A percentile compares a stretch with the other conserved stretches of the same genome.
Conservation (phyloP, 1,139 yeast species). For the Yamadazyma siamensis region DNA sequence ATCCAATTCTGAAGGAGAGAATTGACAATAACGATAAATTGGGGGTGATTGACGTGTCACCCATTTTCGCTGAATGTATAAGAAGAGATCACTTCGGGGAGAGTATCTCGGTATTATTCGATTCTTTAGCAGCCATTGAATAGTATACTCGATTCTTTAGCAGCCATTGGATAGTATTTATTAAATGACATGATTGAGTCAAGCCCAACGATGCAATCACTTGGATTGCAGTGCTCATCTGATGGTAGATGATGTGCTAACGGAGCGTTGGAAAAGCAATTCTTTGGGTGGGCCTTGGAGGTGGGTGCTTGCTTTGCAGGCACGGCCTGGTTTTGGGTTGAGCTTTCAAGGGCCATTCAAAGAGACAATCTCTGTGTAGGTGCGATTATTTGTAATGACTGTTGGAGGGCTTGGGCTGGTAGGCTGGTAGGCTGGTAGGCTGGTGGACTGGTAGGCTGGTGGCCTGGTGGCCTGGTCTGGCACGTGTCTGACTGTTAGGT, state of each 20-base stretch:
- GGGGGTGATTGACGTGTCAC: slow-evolving; percentile 86
- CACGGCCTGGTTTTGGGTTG: no score
- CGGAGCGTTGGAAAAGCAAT: slow-evolving; percentile 59
- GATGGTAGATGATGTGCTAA: slow-evolving; percentile 50
- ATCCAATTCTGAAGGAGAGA: slow-evolving; percentile 72
- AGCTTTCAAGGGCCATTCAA: no score
- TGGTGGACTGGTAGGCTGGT: no score
- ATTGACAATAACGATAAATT: slow-evolving; percentile 60
- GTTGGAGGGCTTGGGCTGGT: no score
- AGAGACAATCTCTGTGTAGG: no score
- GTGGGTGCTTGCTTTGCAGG: no score
- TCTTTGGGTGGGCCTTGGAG: no score
- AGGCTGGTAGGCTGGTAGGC: no score
- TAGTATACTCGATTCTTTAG: slow-evolving; percentile 13
- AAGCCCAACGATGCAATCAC: slow-evolving; percentile 58
- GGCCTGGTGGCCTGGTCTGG: no score
- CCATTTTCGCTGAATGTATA: slow-evolving; percentile 96
- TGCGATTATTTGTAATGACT: no score
- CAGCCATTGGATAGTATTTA: neutral
- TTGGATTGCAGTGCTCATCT: slow-evolving; percentile 54
- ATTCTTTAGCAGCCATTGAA: slow-evolving; percentile 70
- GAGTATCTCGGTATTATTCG: slow-evolving; percentile 87
- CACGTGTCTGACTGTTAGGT: no score
- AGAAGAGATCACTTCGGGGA: slow-evolving; percentile 98
- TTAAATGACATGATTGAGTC: no score